Base-by-base conservation (phyloP, 1,139 yeast species). In the Nakaseomyces nivariensis region DNA sequence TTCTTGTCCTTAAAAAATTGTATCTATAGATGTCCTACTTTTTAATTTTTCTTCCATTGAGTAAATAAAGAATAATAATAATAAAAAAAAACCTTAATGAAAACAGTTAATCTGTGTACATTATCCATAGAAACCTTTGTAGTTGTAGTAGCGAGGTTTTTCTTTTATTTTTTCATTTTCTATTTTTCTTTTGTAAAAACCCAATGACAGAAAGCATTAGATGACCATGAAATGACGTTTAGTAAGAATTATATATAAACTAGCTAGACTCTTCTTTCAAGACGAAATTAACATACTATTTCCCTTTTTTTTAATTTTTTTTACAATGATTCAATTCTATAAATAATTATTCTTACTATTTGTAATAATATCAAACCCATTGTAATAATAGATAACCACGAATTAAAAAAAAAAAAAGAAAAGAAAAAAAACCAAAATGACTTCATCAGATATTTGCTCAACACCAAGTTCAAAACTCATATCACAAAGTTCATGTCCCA, bases 401-500 rank as follows among this genome's bases (percentile, higher is more conserved):
- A 22, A 6, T 3, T 17, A 17, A 13, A 37, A 17, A 6, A 37
- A 13, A 13, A 13, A 9, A 13, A 10, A 17, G 11, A 6, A n/a
- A 13, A 4, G 13, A 25, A 8, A 38, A 38, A 26, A 38, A 24
- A 24, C 1, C 7, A 17, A 2, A 38, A 38, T 25, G 17, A 25
- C 25, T 10, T 24, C 22, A 11, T 8, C 31, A 4, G 44, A 41
- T 8, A 33, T 33, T 5, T 43, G 46, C n/a, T 33, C 38, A 9
- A 34, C 40, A 6, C 40, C 46, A 10, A 33, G 26, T 22, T 9
- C 34, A 5, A 33, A 43, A 10, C 38, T 34, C 38, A 33, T 43
- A 17, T 24, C 7, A 24, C 7, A 34, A 7, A 11, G 34, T 11
- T n/a, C 34, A 11, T 41, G 44, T 29, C 58, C 58, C 38, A 47